Evolutionary conservation across 768 basidiomycete genomes (phyloP).

Genomic region (Pisolithus marmoratus): DNA sequence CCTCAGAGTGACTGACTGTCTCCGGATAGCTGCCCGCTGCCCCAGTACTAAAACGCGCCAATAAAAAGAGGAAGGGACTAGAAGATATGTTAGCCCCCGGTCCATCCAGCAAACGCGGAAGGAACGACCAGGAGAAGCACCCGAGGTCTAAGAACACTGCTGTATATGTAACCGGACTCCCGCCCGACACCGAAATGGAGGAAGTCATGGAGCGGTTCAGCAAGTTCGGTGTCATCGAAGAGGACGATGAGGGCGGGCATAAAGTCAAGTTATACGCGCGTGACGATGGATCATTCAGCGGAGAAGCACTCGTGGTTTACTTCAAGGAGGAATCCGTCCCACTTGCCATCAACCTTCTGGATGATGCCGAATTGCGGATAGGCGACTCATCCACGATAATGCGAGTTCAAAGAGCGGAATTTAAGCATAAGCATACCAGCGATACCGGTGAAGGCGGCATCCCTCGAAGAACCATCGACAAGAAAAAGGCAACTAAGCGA

Average conservation of each 20-base stretch:
- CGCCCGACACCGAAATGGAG: slow-evolving; percentile 63
- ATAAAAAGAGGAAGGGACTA: slow-evolving; percentile 72
- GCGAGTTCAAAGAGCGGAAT: slow-evolving; percentile 72
- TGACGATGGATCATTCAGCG: slow-evolving; percentile 83
- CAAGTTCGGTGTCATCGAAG: slow-evolving; percentile 88
- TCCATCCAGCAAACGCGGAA: slow-evolving; percentile 64
- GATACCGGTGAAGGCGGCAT: slow-evolving; percentile 35
- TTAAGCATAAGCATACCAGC: slow-evolving; percentile 57
- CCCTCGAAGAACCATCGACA: slow-evolving; percentile 62
- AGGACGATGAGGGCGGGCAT: slow-evolving; percentile 86
- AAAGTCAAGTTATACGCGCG: slow-evolving; percentile 94
- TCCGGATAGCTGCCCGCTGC: slow-evolving; percentile 74
- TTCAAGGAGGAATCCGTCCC: slow-evolving; percentile 96
- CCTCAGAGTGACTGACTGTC: slow-evolving; percentile 16
- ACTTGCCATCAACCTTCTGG: slow-evolving; percentile 77
- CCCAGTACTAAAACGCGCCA: slow-evolving; percentile 73
- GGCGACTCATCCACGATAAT: slow-evolving; percentile 73
- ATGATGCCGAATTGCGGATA: slow-evolving; percentile 85
- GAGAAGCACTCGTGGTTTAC: slow-evolving; percentile 93
- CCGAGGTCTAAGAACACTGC: slow-evolving; percentile 86
- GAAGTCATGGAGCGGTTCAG: slow-evolving; percentile 84
- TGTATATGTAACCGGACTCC: slow-evolving; percentile 83
- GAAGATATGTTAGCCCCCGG: slow-evolving; percentile 63
- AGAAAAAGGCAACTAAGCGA: slow-evolving; percentile 67
- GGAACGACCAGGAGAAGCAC: slow-evolving; percentile 46